Evolutionary conservation across 805 yeast species (phyloP), one percentile per base, ranked within the genome.

Genomic region (Spathaspora arborariae): DNA sequence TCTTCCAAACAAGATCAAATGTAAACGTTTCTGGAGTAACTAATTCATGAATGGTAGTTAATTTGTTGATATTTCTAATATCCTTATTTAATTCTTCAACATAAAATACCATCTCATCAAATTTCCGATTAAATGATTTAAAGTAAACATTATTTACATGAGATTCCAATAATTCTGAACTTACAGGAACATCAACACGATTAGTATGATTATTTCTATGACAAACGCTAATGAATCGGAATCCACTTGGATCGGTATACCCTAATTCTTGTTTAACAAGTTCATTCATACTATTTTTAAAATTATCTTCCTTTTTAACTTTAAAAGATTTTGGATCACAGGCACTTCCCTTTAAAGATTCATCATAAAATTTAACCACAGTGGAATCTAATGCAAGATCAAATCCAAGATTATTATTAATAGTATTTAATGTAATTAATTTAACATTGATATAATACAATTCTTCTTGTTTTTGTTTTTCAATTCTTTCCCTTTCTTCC

Each of bases 341-440:
- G 18, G 24, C 34, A 5, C 43, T 41, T 10, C 49, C 51, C 8
- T 47, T 20, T n/a, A 79, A 60, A 1, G 72, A 77, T 24, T 78
- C 75, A 41, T 78, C 78, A 53, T 69, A 82, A 39, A 71, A 70
- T 39, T 70, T 69, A 9, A 55, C 56, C 43, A 59, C 60, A 0
- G 71, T 63, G 11, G 78, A 76, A 70, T 87, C 87, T 3, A 88
- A 83, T 10, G 84, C 88, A 13, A 85, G 59, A 61, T 90, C 97
- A 58, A 87, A 83, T 0, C 95, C 96, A 56, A 80, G 74, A 57
- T 79, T 84, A 45, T 78, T 68, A 46, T 69, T 65, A 55, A 88
- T 84, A 37, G 81, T 77, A 1, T 70, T 60, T 35, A 70, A 60
- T 0, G 86, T 75, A 48, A 79, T 80, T 24, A 88, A 64, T 44